These are phyloP conservation scores for Populus tremula DNA, from an alignment of 345 rosid genomes.

Conservation along the genomic window DNA sequence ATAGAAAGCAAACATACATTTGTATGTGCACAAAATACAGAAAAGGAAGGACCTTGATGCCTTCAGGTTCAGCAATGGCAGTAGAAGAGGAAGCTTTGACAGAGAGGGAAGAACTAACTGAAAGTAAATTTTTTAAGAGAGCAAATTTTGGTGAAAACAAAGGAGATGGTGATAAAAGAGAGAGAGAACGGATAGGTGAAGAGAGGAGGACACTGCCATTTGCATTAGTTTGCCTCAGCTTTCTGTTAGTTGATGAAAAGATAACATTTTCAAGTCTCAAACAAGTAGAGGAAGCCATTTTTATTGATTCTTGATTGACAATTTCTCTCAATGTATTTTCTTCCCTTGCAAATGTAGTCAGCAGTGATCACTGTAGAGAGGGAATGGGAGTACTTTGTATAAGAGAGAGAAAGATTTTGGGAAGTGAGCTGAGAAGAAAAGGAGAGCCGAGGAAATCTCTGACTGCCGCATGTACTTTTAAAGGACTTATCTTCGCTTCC, in stretches of 20 bases:
- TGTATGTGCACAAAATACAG: neutral
- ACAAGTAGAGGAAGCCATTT: slow-evolving; percentile 42
- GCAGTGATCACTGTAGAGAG: neutral
- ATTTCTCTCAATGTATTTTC: neutral
- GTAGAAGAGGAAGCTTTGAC: slow-evolving; percentile 43
- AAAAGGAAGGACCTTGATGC: slow-evolving; percentile 15
- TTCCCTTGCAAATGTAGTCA: neutral
- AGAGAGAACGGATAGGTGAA: slow-evolving; percentile 17
- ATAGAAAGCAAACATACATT: neutral
- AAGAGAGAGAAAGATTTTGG: neutral
- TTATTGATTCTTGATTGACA: neutral
- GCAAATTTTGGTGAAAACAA: slow-evolving; percentile 22
- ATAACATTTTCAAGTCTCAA: slow-evolving; percentile 37
- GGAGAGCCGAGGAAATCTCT: neutral
- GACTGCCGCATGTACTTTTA: slow-evolving; percentile 1
- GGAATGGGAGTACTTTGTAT: neutral
- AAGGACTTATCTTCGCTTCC: neutral
- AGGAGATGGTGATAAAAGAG: slow-evolving; percentile 31
- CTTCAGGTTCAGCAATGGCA: slow-evolving; percentile 60
- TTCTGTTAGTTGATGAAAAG: slow-evolving; percentile 15
- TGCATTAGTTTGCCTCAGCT: slow-evolving; percentile 4
- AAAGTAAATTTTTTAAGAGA: slow-evolving; percentile 18
- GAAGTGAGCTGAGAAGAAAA: neutral
- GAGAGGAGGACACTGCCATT: neutral
- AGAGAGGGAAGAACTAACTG: slow-evolving; percentile 20